Base-by-base conservation (phyloP, 2,329 filamentous ascomycete genomes). In the Colletotrichum incanum region DNA sequence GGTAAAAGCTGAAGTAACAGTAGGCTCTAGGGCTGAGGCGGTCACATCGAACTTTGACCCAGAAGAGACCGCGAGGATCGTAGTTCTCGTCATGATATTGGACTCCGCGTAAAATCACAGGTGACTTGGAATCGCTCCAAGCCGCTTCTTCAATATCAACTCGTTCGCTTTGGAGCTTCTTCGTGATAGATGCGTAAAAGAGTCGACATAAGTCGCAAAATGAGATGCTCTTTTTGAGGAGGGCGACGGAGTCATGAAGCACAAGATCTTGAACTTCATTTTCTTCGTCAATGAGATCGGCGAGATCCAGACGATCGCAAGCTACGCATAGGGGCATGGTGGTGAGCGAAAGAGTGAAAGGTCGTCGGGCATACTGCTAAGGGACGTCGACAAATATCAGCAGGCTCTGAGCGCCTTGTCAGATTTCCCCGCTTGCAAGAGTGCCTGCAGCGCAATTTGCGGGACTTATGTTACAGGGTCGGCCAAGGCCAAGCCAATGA, bases 1-100 rank as follows among this genome's bases (percentile, higher is more conserved):
- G 58, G 9, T 61, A 61, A 8, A 61, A 47, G 23, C 58, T 31
- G 12, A 61, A 61, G 28, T 61, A 61, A n/a, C 16, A 47, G 41
- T 61, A 61, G 3, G 58, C 58, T 3, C 58, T 18, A 2, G 41
- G 41, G 41, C 58, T 37, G 26, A 61, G 58, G 20, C 26, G 28
- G 16, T 50, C 59, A 26, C 59, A 62, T 2, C 59, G 26, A 9
- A 62, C 28, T 26, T 49, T 50, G 43, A 62, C 28, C 43, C 43
- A 50, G n/a, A 62, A 50, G 5, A 62, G 59, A 26, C 43, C 43
- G 7, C 20, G 12, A 39, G 43, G 45, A 20, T 18, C 12, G 59
- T 50, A 39, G 3, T 62, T 23, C n/a, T 50, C 43, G 9, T 62
- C 43, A 20, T 34, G 43, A 26, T 62, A 39, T 20, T 39, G 43